Conservation (phyloP, 768 basidiomycete genomes). For the Phlebiopsis gigantea region DNA sequence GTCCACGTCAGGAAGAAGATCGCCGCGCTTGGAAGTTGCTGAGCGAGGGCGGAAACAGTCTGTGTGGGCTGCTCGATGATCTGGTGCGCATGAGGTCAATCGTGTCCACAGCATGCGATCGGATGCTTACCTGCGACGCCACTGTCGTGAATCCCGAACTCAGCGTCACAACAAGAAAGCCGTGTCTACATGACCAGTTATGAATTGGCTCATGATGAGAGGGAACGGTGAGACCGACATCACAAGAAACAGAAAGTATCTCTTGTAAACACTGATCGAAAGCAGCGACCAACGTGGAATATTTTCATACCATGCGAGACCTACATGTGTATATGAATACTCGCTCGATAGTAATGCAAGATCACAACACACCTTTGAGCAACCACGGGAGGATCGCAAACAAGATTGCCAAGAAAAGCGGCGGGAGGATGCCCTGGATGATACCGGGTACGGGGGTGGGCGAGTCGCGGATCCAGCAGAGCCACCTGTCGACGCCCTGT, state of each 20-base stretch:
- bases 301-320: conserved; percentile 62
- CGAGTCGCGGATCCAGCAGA: conserved; percentile 44
- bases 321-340: conserved; percentile 20
- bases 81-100: conserved; percentile 15
- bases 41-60: conserved; percentile 39
- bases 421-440: conserved; percentile 64
- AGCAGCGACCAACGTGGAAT: conserved; percentile 64
- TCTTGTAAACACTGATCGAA: conserved; percentile 64
- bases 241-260: conserved; percentile 66
- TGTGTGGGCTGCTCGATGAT: conserved; percentile 40
- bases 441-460: conserved; percentile 37
- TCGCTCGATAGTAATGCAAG: not conserved
- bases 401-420: conserved; percentile 53
- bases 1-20: conserved; percentile 60
- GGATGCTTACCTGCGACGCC: conserved; percentile 17
- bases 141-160: conserved; percentile 51
- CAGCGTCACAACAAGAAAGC: conserved; percentile 68
- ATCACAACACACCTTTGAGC: conserved; percentile 39
- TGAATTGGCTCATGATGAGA: too few species aligned
- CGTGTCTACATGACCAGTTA: conserved; percentile 37
- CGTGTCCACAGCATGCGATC: not conserved
- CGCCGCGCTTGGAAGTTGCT: conserved; percentile 48
- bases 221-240: conserved; percentile 43
- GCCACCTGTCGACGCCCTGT: conserved; percentile 35
- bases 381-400: conserved; percentile 58